A percentile compares a stretch with the other conserved stretches of the same genome.
Conservation (phyloP, 345 rosid genomes). For the Angophora floribunda region DNA sequence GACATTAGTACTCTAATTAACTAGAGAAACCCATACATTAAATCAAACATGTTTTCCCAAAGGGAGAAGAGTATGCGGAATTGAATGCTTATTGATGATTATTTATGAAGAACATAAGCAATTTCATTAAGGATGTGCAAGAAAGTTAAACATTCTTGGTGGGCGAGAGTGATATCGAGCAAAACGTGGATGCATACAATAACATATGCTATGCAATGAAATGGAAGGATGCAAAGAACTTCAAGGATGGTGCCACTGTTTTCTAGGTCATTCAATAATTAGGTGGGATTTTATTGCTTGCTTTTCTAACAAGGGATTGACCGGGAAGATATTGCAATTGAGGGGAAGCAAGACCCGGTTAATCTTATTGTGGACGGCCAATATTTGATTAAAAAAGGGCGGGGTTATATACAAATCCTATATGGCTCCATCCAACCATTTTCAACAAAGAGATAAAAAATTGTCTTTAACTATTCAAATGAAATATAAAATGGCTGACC, state of each 20-base stretch:
- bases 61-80: neutral
- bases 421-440: neutral
- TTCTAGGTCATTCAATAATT: conserved; percentile 2
- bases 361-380: neutral
- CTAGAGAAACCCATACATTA: neutral
- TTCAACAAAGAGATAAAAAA: neutral
- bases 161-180: neutral
- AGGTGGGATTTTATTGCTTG: conserved; percentile 6
- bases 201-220: neutral
- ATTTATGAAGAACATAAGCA: neutral
- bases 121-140: neutral
- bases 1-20: neutral
- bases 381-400: neutral
- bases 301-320: conserved; percentile 40
- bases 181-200: neutral
- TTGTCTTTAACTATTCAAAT: neutral
- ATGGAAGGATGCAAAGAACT: neutral
- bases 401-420: neutral
- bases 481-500: neutral
- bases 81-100: neutral
- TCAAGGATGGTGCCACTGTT: neutral
- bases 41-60: neutral
- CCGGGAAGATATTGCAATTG: neutral
- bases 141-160: neutral
- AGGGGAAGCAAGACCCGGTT: neutral